phyloP scores from a whole-genome alignment of 192 early-diverging fungal genomes.

The Spinellus fusiger region DNA sequence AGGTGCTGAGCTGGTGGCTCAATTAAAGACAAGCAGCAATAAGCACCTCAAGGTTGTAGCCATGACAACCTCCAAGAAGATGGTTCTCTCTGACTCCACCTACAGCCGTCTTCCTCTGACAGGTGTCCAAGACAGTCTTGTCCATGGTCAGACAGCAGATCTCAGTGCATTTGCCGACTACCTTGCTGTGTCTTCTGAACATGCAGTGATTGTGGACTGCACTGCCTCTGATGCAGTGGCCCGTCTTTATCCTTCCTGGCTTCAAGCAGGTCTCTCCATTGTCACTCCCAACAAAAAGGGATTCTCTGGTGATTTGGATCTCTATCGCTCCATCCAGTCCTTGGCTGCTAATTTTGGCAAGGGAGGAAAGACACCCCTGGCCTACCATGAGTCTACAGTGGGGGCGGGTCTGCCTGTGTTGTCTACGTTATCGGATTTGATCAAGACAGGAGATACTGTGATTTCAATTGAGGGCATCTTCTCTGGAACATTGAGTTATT shows the following conservation, averaged over 20 bases:
- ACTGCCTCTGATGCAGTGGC: conserved; percentile 82
- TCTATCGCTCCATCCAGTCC: conserved; percentile 72
- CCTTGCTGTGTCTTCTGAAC: conserved; percentile 42
- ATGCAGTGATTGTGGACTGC: conserved; percentile 83
- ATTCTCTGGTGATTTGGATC: conserved; percentile 67
- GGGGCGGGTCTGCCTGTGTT: conserved; percentile 96
- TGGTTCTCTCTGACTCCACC: conserved; percentile 49
- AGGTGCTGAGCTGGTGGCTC: conserved; percentile 82
- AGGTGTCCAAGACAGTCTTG: conserved; percentile 42
- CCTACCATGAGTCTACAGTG: conserved; percentile 93
- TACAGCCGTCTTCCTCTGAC: conserved; percentile 40
- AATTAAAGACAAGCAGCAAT: conserved; percentile 56
- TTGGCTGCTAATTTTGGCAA: conserved; percentile 31
- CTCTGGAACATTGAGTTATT: conserved; percentile 93
- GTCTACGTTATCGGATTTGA: conserved; percentile 82
- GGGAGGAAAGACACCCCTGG: conserved; percentile 47
- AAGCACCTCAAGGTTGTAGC: conserved; percentile 65
- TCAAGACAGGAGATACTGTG: conserved; percentile 91
- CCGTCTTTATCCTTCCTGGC: conserved; percentile 76
- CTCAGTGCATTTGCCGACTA: conserved; percentile 51
- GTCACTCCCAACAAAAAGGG: conserved; percentile 99
- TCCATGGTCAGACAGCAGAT: conserved; percentile 32
- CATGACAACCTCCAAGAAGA: conserved; percentile 70
- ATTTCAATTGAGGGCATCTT: conserved; percentile 94
- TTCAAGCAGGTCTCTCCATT: conserved; percentile 71